A percentile compares a stretch with the other conserved stretches of the same genome.
These are phyloP conservation scores for Nematodospora valgi DNA, from an alignment of 805 yeast species.

Conservation along the genomic window DNA sequence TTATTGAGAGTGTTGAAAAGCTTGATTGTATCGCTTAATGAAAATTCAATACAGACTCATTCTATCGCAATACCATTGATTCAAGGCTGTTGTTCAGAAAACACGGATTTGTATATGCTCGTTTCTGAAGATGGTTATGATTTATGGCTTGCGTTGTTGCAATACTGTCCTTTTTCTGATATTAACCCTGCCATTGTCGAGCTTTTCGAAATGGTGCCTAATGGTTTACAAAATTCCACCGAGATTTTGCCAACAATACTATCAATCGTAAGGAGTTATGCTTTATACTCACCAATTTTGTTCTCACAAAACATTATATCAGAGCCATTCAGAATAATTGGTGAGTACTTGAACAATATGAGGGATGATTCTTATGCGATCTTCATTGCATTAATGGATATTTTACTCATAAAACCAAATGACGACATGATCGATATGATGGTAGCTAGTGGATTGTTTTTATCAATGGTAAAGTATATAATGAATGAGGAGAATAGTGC, in stretches of 20 bases:
- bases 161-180: conserved; percentile 50
- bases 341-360: conserved; percentile 54
- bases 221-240: conserved; percentile 66
- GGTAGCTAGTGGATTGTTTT: conserved; percentile 44
- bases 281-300: conserved; percentile 44
- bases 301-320: conserved; percentile 34
- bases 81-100: conserved; percentile 54
- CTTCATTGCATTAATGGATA: conserved; percentile 52
- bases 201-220: conserved; percentile 49
- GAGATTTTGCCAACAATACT: conserved; percentile 67
- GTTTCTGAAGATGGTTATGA: conserved; percentile 85
- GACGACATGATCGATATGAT: conserved; percentile 28
- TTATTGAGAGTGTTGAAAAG: conserved; percentile 53
- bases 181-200: conserved; percentile 33
- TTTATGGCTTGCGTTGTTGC: conserved; percentile 71
- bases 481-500: conserved; percentile 43
- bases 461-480: conserved; percentile 38
- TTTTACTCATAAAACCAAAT: conserved; percentile 36
- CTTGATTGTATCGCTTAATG: conserved; percentile 53
- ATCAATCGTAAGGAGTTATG: conserved; percentile 60
- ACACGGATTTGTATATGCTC: conserved; percentile 42
- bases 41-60: conserved; percentile 46
- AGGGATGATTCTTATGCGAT: conserved; percentile 68
- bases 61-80: conserved; percentile 64
- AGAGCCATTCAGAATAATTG: conserved; percentile 46